Conservation (phyloP, 2,329 filamentous ascomycete genomes). For the Neodidymelliopsis sp. region DNA sequence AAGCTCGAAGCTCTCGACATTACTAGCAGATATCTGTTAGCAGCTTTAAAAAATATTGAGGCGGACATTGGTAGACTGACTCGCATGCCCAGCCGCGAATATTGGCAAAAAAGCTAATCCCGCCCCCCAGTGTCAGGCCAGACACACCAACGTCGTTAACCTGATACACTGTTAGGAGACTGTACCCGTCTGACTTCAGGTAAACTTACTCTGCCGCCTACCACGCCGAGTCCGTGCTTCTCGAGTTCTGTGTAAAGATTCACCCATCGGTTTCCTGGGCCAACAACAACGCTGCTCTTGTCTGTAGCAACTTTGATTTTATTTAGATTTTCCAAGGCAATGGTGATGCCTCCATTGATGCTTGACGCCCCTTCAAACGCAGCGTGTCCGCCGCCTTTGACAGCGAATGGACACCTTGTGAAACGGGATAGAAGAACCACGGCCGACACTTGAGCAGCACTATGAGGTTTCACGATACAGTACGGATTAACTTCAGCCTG, state of each 20-base stretch:
- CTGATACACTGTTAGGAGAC: conserved; percentile 2
- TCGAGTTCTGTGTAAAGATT: conserved; percentile 45
- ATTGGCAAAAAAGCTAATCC: conserved; percentile 19
- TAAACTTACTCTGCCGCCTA: conserved; percentile 40
- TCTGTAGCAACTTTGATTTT: conserved; percentile 28
- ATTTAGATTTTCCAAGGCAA: conserved; percentile 38
- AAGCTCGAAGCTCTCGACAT: conserved; percentile 40
- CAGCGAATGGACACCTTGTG: conserved; percentile 48
- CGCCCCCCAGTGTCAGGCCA: conserved; percentile 31
- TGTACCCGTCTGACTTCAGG: too few relatives aligned
- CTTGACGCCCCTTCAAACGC: conserved; percentile 39
- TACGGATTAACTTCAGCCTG: conserved; percentile 33
- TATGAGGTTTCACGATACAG: conserved; percentile 39
- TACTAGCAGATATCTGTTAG: conserved; percentile 32
- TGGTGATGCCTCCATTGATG: conserved; percentile 43
- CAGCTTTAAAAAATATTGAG: neutral
- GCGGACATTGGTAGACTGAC: conserved; percentile 23
- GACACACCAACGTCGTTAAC: conserved; percentile 32
- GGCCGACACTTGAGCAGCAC: conserved; percentile 26
- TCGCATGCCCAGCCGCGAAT: conserved; percentile 15
- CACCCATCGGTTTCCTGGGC: conserved; percentile 45
- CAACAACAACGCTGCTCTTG: conserved; percentile 35
- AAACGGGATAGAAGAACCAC: conserved; percentile 31
- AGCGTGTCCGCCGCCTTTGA: conserved; percentile 48
- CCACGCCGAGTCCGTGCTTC: conserved; percentile 33